Evolutionary conservation across 176 grass and related monocot species (phyloP).

Genomic region (Ananas comosus): DNA sequence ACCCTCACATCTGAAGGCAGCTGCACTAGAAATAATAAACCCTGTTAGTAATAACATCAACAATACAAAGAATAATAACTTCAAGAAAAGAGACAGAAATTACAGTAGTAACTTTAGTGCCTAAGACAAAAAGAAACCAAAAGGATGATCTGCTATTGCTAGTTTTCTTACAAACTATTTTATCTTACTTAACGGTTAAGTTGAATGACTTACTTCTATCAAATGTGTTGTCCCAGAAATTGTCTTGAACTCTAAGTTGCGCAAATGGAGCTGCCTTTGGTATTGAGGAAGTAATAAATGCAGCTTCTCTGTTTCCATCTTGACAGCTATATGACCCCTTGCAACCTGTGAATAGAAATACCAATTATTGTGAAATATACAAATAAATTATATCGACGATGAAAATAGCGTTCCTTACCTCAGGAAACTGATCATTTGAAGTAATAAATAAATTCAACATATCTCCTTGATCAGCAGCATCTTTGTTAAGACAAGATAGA

Average conservation of each 20-base stretch:
- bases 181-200: neutral
- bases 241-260: constrained; percentile 79
- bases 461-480: constrained; percentile 78
- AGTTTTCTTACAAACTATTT: too few relatives aligned
- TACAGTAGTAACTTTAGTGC: neutral
- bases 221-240: constrained; percentile 68
- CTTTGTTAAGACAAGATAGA: constrained; percentile 74
- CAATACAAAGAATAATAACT: too few relatives aligned
- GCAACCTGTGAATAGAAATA: constrained; percentile 40
- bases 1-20: constrained; percentile 52
- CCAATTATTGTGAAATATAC: constrained; percentile 16
- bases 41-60: neutral
- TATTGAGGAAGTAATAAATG: constrained; percentile 64
- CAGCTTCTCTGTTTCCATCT: constrained; percentile 59
- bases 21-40: constrained; percentile 28
- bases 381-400: neutral
- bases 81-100: too few relatives aligned
- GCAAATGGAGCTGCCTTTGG: constrained; percentile 53
- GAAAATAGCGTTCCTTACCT: constrained; percentile 34
- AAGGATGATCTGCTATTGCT: too few relatives aligned
- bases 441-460: constrained; percentile 72
- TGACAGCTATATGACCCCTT: constrained; percentile 42
- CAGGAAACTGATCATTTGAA: constrained; percentile 69
- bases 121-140: neutral
- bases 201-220: constrained; percentile 64